phyloP scores from a whole-genome alignment of 176 grass and related monocot genomes.

The Rhynchospora pubera region DNA sequence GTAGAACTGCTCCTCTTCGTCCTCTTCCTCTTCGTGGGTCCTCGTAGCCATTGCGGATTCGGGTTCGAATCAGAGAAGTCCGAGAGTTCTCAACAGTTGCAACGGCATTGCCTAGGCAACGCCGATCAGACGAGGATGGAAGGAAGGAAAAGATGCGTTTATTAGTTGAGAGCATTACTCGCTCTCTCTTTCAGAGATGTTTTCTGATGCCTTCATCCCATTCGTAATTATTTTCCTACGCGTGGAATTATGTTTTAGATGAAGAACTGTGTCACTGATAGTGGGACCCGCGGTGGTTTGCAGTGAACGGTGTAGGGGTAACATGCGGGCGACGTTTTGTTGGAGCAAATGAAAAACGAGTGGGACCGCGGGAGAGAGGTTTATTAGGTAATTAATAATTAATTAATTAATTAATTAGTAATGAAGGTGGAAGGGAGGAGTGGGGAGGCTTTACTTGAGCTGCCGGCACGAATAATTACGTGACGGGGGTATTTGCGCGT shows the following conservation, averaged over 20 bases:
- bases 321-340: neutral
- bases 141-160: conserved; percentile 6
- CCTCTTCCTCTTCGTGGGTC: neutral
- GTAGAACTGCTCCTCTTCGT: conserved; percentile 66
- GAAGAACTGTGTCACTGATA: neutral
- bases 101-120: conserved; percentile 11
- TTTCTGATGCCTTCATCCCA: conserved; percentile 8
- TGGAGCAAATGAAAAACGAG: neutral
- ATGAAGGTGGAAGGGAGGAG: neutral
- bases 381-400: neutral
- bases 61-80: neutral
- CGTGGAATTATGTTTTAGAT: neutral
- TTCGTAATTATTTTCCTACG: neutral
- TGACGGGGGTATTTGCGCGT: conserved; percentile 31
- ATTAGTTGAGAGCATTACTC: conserved; percentile 5
- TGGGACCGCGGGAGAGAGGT: neutral
- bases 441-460: conserved; percentile 16
- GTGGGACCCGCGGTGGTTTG: neutral
- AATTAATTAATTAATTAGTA: neutral
- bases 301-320: neutral
- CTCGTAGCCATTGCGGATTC: neutral
- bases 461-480: conserved; percentile 25
- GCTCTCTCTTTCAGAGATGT: conserved; percentile 1
- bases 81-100: neutral
- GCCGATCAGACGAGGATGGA: neutral